Percentiles rank a stretch among this genome's conserved stretches.
phyloP scores from a whole-genome alignment of 2,329 filamentous ascomycete species.

The Fusarium sp. region DNA sequence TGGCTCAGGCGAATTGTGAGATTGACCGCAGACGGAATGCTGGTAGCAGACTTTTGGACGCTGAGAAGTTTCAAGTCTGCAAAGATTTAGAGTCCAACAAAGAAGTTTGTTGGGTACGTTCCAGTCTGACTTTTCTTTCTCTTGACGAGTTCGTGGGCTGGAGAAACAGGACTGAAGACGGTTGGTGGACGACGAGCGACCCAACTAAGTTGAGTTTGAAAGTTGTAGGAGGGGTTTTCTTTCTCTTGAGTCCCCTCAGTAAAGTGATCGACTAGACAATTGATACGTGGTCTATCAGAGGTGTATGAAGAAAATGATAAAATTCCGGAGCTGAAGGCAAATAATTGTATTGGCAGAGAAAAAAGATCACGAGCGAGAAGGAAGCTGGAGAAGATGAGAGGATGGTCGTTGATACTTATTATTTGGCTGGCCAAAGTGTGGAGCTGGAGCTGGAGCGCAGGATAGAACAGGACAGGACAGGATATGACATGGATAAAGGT shows the following conservation, averaged over 20 bases:
- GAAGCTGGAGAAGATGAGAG: constrained; percentile 43
- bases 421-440: constrained; percentile 44
- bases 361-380: constrained; percentile 36
- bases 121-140: constrained; percentile 4
- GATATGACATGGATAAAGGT: constrained; percentile 25
- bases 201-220: constrained; percentile 29
- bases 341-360: constrained; percentile 25
- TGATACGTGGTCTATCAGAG: neutral
- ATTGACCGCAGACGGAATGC: constrained; percentile 5
- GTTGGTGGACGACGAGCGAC: constrained; percentile 30
- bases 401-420: constrained; percentile 49
- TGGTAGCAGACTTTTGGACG: constrained; percentile 6
- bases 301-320: neutral
- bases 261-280: constrained; percentile 5
- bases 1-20: constrained; percentile 10
- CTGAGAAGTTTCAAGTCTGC: neutral
- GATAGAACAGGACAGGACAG: neutral
- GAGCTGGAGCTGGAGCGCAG: constrained; percentile 40
- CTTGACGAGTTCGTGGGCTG: constrained; percentile 9
- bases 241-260: constrained; percentile 7
- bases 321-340: constrained; percentile 7
- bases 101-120: constrained; percentile 1
- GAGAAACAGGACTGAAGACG: constrained; percentile 18
- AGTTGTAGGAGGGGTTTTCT: constrained; percentile 38
- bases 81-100: neutral